Percentiles rank a stretch among this genome's conserved stretches.
Conservation (phyloP, 495 filamentous ascomycete species). For the Aspergillus sparsus region DNA sequence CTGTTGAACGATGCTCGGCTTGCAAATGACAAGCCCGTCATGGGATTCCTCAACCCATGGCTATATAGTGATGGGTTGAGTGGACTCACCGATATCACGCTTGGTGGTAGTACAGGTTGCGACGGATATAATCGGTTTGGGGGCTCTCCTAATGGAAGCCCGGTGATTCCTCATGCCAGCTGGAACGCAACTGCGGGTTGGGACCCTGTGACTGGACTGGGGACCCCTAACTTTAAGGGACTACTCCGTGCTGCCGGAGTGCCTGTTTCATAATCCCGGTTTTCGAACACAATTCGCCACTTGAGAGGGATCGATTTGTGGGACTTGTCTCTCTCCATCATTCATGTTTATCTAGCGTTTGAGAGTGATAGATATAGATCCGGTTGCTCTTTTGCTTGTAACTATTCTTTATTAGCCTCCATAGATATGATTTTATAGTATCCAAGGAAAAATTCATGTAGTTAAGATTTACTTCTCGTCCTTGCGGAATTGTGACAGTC, state of each 20-base stretch:
- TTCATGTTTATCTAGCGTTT: no score
- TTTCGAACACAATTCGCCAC: no score
- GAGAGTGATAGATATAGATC: no score
- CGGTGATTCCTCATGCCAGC: constrained; percentile 41
- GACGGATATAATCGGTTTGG: constrained; percentile 47
- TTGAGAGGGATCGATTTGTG: no score
- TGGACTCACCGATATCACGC: constrained; percentile 64
- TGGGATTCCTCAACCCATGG: constrained; percentile 79
- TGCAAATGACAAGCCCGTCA: constrained; percentile 49
- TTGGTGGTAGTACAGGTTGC: constrained; percentile 63
- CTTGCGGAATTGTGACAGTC: no score
- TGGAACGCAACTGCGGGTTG: constrained; percentile 59
- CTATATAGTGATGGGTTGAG: constrained; percentile 56
- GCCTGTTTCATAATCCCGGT: no score
- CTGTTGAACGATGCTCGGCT: constrained; percentile 69
- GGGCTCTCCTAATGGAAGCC: constrained; percentile 38
- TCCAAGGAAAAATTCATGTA: no score
- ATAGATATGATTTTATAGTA: no score
- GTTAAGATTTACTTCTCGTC: no score
- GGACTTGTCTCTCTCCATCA: no score
- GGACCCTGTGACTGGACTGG: constrained; percentile 63
- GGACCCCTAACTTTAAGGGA: constrained; percentile 51
- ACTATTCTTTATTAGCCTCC: no score
- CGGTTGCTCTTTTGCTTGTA: no score
- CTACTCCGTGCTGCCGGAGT: neutral